Evolutionary conservation across 2,329 filamentous ascomycete genomes (phyloP).

Genomic region (Lecanicillium sp.): DNA sequence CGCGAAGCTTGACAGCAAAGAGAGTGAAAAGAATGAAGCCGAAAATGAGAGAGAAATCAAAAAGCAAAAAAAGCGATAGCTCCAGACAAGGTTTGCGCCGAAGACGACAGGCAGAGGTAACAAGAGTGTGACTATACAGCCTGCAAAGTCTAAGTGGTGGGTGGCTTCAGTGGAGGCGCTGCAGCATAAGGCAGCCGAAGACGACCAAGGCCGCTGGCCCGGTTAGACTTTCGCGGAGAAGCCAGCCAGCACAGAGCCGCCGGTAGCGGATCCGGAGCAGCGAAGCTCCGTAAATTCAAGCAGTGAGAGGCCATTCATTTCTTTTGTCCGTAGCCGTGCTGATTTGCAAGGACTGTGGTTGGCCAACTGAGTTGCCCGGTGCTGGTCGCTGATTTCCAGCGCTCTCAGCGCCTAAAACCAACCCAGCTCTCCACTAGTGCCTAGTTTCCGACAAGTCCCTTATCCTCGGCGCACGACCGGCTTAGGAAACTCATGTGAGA

Average conservation of each 20-base stretch:
- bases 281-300: no score
- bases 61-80: not conserved
- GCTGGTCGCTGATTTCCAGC: no score
- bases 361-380: no score
- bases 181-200: no score
- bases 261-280: not conserved
- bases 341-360: no score
- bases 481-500: no score
- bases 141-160: not conserved
- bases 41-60: not conserved
- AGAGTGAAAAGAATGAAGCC: not conserved
- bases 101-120: not conserved
- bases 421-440: no score
- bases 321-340: not conserved
- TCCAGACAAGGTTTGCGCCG: not conserved
- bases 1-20: not conserved
- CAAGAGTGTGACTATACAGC: not conserved
- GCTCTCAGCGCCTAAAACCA: no score
- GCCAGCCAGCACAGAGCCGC: not conserved
- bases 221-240: not conserved
- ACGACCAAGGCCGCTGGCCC: not conserved
- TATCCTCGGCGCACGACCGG: no score
- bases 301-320: not conserved
- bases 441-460: no score
- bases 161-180: not conserved